phyloP scores from a whole-genome alignment of 2,329 filamentous ascomycete genomes.

The Scedosporium dehoogii region DNA sequence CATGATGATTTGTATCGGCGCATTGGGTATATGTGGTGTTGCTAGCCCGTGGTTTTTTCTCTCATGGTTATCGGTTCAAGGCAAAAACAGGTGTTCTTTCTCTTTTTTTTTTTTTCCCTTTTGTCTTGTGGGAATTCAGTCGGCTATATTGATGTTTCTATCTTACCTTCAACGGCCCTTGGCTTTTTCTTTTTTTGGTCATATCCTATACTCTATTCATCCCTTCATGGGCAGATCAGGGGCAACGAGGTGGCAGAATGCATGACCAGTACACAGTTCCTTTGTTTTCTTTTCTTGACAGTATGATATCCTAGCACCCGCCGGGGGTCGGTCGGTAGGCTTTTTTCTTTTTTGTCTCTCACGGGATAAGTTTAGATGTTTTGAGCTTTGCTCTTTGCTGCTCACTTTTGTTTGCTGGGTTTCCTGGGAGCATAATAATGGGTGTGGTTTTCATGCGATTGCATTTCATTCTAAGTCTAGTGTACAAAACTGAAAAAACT shows the following conservation, averaged over 20 bases:
- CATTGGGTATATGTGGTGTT: neutral
- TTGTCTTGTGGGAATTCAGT: neutral
- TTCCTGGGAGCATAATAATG: neutral
- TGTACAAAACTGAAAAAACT: neutral
- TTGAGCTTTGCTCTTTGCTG: neutral
- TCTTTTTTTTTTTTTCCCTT: neutral
- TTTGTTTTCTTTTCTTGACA: constrained; percentile 8
- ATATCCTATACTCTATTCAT: neutral
- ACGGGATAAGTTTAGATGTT: neutral
- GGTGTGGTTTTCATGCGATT: neutral
- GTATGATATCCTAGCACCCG: constrained; percentile 5
- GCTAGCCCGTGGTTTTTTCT: neutral
- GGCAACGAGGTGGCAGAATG: neutral
- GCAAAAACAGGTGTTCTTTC: neutral
- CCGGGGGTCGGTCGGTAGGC: neutral
- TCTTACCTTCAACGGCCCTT: neutral
- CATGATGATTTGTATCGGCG: neutral
- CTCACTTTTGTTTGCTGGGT: neutral
- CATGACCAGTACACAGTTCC: constrained; percentile 6
- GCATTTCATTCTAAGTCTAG: neutral
- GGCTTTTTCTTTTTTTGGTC: neutral
- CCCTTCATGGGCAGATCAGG: neutral
- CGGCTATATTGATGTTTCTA: neutral
- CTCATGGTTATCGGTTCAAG: neutral
- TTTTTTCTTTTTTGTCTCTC: constrained; percentile 8